A percentile compares a stretch with the other conserved stretches of the same genome.
Evolutionary conservation across 2,329 filamentous ascomycete species (phyloP).

Genomic region (Mollisiaceae sp.): DNA sequence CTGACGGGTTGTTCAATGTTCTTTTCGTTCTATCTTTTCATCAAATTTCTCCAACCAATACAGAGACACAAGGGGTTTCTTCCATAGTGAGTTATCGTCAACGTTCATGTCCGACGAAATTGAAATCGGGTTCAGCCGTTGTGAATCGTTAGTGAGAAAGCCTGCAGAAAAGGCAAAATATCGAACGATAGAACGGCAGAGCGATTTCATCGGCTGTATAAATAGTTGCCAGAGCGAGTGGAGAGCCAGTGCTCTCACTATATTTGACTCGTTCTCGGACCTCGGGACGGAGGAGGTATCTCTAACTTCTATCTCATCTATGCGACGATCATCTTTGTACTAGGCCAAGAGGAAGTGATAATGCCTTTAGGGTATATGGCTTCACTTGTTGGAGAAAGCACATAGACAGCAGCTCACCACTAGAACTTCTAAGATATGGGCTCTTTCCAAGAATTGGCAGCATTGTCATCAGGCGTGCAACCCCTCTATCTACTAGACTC

Average conservation of each 20-base stretch:
- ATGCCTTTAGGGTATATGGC: too few relatives aligned
- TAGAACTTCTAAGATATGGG: too few relatives aligned
- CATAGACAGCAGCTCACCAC: too few relatives aligned
- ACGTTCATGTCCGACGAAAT: not conserved
- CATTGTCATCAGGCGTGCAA: too few relatives aligned
- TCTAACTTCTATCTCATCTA: not conserved
- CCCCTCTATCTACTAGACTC: too few relatives aligned
- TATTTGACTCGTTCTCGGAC: too few relatives aligned
- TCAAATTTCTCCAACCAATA: not conserved
- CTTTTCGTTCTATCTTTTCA: not conserved
- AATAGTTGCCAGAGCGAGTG: not conserved
- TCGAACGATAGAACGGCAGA: not conserved
- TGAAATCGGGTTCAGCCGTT: not conserved
- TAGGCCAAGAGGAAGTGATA: not conserved
- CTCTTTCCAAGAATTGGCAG: too few relatives aligned
- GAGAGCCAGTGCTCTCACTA: not conserved
- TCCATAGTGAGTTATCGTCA: not conserved
- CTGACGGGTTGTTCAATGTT: slow-evolving; percentile 34
- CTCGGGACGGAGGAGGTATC: not conserved
- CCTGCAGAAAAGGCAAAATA: not conserved
- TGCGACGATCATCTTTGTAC: slow-evolving; percentile 6
- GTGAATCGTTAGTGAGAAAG: not conserved
- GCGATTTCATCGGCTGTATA: not conserved
- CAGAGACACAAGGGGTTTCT: not conserved
- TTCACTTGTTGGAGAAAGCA: too few relatives aligned